Base-by-base conservation (phyloP, 2,329 filamentous ascomycete species). In the Xylariaceae sp. region DNA sequence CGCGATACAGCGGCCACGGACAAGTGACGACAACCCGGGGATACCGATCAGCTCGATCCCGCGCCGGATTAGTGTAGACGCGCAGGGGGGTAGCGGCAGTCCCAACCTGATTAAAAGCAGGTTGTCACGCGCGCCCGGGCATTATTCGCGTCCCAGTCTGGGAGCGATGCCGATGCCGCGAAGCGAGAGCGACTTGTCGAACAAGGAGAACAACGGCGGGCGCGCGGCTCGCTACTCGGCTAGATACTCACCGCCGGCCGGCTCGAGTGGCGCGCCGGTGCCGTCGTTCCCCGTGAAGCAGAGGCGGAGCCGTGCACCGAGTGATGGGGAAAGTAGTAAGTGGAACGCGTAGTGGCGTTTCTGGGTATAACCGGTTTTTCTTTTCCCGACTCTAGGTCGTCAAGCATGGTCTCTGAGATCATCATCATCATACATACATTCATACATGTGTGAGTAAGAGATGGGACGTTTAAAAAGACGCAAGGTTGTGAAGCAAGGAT, bases 141-240 rank as follows among this genome's bases (percentile, higher is more conserved):
- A 55, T 5, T 50, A 46, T 18, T 33, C 51, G 17, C 43, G 55
- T 18, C 45, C 52, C n/a, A 52, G 53, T 30, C 19, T 51, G 2
- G 40, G 47, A 15, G 39, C 36, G 15, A 14, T 47, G 14, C 9
- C 31, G 11, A 27, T 26, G 17, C 48, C 50, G 13, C 55, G 52
- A 24, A 54, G 50, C 24, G 54, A 55, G 33, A 53, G 48, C 24
- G 44, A 48, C 23, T 48, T 46, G 8, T 55, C 55, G 2, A 56
- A 56, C 27, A 57, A 57, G 41, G 55, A 59, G 45, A 57, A 57
- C 32, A 7, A 27, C 3, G 37, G 38, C 7, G 52, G 46, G 19
- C 43, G 44, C 5, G n/a, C 33, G 11, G 14, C 41, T n/a, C 43
- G 52, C 30, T 47, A 50, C 36, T 43, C 46, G 3, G 41, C 43